A percentile compares a stretch with the other conserved stretches of the same genome.
Conservation (phyloP, 2,329 filamentous ascomycete species). For the Colletotrichum lentis region DNA sequence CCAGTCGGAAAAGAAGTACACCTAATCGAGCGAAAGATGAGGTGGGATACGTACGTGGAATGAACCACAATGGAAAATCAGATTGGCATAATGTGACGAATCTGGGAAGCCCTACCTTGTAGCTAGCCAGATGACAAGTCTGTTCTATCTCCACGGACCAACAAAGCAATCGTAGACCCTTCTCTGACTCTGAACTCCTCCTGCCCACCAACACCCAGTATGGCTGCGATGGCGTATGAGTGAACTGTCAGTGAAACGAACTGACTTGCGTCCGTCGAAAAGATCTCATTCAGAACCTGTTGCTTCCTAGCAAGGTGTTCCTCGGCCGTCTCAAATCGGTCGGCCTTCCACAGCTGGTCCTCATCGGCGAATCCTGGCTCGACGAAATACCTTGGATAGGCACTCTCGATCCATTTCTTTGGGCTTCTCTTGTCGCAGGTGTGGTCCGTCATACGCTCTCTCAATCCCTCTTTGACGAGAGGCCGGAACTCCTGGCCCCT, state of each 20-base stretch:
- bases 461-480: conserved; percentile 64
- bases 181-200: conserved; percentile 56
- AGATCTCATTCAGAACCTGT: conserved; percentile 57
- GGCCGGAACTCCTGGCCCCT: conserved; percentile 56
- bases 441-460: conserved; percentile 68
- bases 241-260: conserved; percentile 62
- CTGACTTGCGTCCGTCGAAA: conserved; percentile 48
- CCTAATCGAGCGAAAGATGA: background rate
- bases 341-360: conserved; percentile 61
- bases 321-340: conserved; percentile 57
- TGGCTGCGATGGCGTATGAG: conserved; percentile 55
- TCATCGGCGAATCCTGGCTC: conserved; percentile 64
- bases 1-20: background rate
- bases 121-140: background rate
- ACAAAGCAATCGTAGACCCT: conserved; percentile 63
- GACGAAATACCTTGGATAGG: conserved; percentile 60
- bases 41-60: background rate
- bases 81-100: background rate
- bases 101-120: background rate
- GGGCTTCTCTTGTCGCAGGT: conserved; percentile 67
- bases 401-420: conserved; percentile 56
- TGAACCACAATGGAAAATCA: background rate
- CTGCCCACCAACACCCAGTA: conserved; percentile 54
- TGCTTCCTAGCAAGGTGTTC: conserved; percentile 57
- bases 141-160: conserved; percentile 55